Base-by-base conservation (phyloP, 495 filamentous ascomycete species). In the Penicillium paxilli region DNA sequence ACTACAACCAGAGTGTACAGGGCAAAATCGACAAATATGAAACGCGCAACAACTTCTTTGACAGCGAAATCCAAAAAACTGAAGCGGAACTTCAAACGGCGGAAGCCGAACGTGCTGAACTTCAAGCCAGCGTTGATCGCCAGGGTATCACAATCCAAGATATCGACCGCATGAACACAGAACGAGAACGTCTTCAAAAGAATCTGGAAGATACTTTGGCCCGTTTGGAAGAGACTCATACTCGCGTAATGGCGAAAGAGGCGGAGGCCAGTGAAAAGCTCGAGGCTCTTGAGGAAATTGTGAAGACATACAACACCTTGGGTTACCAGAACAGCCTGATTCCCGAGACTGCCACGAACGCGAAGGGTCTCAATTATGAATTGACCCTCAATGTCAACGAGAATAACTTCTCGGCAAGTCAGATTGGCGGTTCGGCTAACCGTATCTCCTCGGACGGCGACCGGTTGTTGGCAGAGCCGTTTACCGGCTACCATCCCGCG, bases 101-200 rank as follows among this genome's bases (percentile, higher is more conserved):
- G 6, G 92, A 98, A 52, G 81, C 87, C 9, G 93, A 98, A 65
- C 83, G 87, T 47, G 71, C 80, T n/a, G 78, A 80, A 16, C 80
- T 98, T 22, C 91, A 97, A 64, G 82, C 85, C 26, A 85, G 87
- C 14, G 89, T 99, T 33, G 92, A 98, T 65, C 85, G 85, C 54
- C 90, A 95, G 64, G 94, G 93, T 4, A 91, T 99, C 59, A 94
- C 90, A 42, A 92, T 95, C 63, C 87, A 90, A 67, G 95, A 98
- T 76, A 97, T 99, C 67, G 94, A 99, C 79, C 92, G 92, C 63
- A 96, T 99, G 93, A 96, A 90, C 57, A 85, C 87, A 19, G 94
- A 98, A 67, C 86, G 92, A 26, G 94, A 98, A 64, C 87, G 95
- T 11, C 80, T 98, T 26, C 88, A 94, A 47, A 93, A 87, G 62